Conservation (phyloP, 371 early-diverging fungal genomes). For the Nosema bombycis region DNA sequence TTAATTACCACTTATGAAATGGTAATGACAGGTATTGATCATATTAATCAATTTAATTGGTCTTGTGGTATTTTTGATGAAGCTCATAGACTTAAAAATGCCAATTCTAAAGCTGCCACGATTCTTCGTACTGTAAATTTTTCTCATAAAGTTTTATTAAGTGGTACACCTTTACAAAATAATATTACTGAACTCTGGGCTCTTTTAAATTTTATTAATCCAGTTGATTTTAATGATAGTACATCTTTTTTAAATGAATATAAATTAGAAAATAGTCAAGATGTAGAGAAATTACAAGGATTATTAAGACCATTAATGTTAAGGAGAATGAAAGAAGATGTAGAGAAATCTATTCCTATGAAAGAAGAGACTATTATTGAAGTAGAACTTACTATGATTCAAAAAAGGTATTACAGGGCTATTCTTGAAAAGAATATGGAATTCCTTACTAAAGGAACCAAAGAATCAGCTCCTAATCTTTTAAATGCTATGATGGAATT, state of each 20-base stretch:
- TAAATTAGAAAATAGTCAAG: constrained; percentile 85
- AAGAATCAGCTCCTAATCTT: constrained; percentile 73
- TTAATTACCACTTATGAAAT: constrained; percentile 88
- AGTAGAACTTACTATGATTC: constrained; percentile 76
- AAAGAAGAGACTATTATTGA: constrained; percentile 74
- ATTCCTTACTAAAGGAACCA: constrained; percentile 72
- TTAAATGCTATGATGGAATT: constrained; percentile 90
- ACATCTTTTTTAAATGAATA: constrained; percentile 85
- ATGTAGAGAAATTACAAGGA: constrained; percentile 85
- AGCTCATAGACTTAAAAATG: constrained; percentile 91
- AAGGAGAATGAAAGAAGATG: constrained; percentile 85
- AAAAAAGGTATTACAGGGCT: constrained; percentile 67
- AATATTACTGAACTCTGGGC: constrained; percentile 88
- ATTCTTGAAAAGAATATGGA: constrained; percentile 67
- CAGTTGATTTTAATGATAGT: constrained; percentile 82
- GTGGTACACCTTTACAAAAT: constrained; percentile 93
- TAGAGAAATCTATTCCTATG: constrained; percentile 79
- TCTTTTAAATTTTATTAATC: constrained; percentile 91
- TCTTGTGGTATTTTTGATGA: constrained; percentile 95
- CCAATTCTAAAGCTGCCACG: constrained; percentile 79
- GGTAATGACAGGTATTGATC: constrained; percentile 75
- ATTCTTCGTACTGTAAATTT: constrained; percentile 79
- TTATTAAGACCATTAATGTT: constrained; percentile 96
- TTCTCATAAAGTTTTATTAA: constrained; percentile 79
- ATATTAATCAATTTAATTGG: constrained; percentile 81